A percentile compares a stretch with the other conserved stretches of the same genome.
phyloP scores from a whole-genome alignment of 495 filamentous ascomycete species.

The Daldinia loculata region DNA sequence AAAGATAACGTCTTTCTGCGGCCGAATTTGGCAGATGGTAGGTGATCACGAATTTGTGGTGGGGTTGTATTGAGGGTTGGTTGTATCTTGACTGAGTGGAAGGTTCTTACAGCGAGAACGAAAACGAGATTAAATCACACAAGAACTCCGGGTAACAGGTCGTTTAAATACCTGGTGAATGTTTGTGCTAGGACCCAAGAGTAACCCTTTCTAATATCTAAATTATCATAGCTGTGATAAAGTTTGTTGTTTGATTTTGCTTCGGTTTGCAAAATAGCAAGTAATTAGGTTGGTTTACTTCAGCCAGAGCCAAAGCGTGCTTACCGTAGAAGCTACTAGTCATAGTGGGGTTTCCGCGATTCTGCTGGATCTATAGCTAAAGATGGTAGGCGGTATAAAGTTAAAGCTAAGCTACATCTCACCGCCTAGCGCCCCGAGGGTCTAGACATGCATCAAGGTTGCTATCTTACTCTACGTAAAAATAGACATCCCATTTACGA shows the following conservation, averaged over 20 bases:
- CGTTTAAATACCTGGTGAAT: background rate
- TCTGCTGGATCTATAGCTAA: slow-evolving; percentile 30
- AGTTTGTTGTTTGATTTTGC: background rate
- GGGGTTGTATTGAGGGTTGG: background rate
- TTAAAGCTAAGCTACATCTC: background rate
- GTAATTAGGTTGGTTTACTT: background rate
- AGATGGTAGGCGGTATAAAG: slow-evolving; percentile 27
- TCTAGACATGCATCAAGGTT: too few species aligned
- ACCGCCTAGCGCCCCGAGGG: slow-evolving; percentile 2
- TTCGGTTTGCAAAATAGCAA: background rate
- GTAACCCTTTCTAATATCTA: background rate
- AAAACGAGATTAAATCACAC: background rate
- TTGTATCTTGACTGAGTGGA: too few species aligned
- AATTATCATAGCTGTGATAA: background rate
- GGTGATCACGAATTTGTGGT: background rate
- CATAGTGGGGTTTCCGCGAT: slow-evolving; percentile 26
- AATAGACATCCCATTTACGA: too few species aligned
- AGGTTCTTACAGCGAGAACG: too few species aligned
- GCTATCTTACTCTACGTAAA: too few species aligned
- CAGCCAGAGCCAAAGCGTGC: background rate
- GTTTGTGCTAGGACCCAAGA: too few species aligned
- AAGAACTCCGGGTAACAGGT: background rate
- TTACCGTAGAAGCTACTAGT: slow-evolving; percentile 36
- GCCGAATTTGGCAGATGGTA: background rate
- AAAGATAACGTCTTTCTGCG: background rate